Evolutionary conservation across 768 basidiomycete genomes (phyloP).

Genomic region (Cantharellus anzutake): DNA sequence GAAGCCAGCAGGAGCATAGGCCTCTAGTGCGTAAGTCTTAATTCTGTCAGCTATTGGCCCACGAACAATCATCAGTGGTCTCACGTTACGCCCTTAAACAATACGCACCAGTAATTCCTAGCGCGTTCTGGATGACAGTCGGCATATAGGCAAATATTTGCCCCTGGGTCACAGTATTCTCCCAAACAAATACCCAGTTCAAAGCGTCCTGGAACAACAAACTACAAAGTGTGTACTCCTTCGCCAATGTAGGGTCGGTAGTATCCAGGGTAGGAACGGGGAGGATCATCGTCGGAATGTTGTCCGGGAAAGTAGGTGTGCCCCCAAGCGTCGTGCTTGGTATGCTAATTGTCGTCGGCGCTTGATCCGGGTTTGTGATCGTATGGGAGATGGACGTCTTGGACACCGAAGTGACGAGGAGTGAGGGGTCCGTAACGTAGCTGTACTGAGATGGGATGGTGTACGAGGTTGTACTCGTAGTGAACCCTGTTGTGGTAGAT

Average conservation of each 20-base stretch:
- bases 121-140: conserved; percentile 25
- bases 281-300: conserved; percentile 13
- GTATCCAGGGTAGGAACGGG: conserved; percentile 7
- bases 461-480: background rate
- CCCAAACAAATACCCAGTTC: conserved; percentile 52
- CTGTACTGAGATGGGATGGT: conserved; percentile 35
- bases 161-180: conserved; percentile 33
- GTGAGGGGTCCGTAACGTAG: conserved; percentile 20
- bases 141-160: conserved; percentile 70
- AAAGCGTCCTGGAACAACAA: conserved; percentile 40
- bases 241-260: conserved; percentile 8
- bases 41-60: conserved; percentile 19
- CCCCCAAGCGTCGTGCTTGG: background rate
- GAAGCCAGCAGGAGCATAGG: conserved; percentile 45
- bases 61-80: conserved; percentile 15
- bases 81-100: conserved; percentile 15
- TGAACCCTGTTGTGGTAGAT: background rate
- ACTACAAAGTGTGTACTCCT: conserved; percentile 32
- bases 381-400: conserved; percentile 6
- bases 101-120: conserved; percentile 25
- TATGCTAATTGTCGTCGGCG: conserved; percentile 3
- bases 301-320: conserved; percentile 12
- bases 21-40: conserved; percentile 40
- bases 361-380: conserved; percentile 16
- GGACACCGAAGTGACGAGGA: background rate